These are phyloP conservation scores for Ampelomyces quisqualis DNA, from an alignment of 2,329 filamentous ascomycete species.

Conservation along the genomic window DNA sequence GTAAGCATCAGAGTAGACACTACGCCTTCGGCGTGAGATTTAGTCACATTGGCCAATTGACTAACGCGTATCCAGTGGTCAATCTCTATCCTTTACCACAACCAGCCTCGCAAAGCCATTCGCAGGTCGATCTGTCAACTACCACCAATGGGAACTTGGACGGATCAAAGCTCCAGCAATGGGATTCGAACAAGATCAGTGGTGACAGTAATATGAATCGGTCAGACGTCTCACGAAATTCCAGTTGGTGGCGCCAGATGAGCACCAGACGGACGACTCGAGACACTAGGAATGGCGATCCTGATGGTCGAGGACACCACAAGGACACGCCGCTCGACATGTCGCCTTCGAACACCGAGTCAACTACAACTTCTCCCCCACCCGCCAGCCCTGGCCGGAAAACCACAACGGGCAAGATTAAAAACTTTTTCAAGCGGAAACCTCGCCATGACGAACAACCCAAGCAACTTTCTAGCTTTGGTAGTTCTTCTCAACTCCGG, in stretches of 20 bases:
- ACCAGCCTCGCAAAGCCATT: slow-evolving; percentile 37
- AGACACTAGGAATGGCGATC: slow-evolving; percentile 35
- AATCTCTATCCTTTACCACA: slow-evolving; percentile 35
- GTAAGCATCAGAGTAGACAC: slow-evolving; percentile 38
- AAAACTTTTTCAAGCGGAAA: slow-evolving; percentile 42
- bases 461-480: slow-evolving; percentile 39
- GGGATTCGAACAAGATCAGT: slow-evolving; percentile 36
- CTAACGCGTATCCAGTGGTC: slow-evolving; percentile 21
- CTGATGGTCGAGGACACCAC: slow-evolving; percentile 22
- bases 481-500: slow-evolving; percentile 39
- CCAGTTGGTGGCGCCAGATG: slow-evolving; percentile 41
- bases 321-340: slow-evolving; percentile 31
- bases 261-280: slow-evolving; percentile 30
- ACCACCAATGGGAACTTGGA: slow-evolving; percentile 36
- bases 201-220: slow-evolving; percentile 32
- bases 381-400: slow-evolving; percentile 28
- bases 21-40: no score
- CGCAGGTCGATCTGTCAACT: slow-evolving; percentile 37
- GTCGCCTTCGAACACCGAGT: slow-evolving; percentile 24
- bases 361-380: slow-evolving; percentile 24
- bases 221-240: slow-evolving; percentile 36
- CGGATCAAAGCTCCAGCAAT: slow-evolving; percentile 33
- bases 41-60: slow-evolving; percentile 10
- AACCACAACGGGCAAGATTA: slow-evolving; percentile 37
- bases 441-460: slow-evolving; percentile 33